Percentiles rank a stretch among this genome's conserved stretches.
Conservation (phyloP, 1,284 basidiomycete genomes). For the Ustilago tritici region DNA sequence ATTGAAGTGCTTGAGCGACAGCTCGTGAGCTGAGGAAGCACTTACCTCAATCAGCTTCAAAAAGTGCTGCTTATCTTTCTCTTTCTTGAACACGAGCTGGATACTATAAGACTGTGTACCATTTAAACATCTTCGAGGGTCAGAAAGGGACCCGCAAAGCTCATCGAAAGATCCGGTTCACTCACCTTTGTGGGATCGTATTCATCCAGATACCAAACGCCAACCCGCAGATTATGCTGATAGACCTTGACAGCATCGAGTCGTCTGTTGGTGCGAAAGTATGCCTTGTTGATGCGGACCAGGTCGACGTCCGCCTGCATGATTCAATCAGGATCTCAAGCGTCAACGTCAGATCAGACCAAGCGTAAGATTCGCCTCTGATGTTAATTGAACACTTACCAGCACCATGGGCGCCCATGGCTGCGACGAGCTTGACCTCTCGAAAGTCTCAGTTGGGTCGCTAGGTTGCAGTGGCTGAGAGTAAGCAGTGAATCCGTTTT, state of each 20-base stretch:
- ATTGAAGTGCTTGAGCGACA: background rate
- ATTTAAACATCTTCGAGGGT: background rate
- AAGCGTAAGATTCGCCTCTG: background rate
- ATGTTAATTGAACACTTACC: constrained; percentile 17
- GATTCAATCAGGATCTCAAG: background rate
- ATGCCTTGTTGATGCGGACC: constrained; percentile 25
- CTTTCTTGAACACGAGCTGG: constrained; percentile 31
- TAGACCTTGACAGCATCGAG: constrained; percentile 20
- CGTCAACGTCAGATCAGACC: background rate
- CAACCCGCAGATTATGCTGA: constrained; percentile 19
- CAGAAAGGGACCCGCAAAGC: background rate
- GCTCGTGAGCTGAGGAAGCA: background rate
- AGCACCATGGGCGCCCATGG: constrained; percentile 13
- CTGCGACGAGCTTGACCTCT: constrained; percentile 6
- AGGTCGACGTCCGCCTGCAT: constrained; percentile 32
- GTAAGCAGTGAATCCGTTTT: background rate
- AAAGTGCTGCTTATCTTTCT: constrained; percentile 28
- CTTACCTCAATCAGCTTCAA: constrained; percentile 35
- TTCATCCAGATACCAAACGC: constrained; percentile 33
- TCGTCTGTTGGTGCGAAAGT: constrained; percentile 21
- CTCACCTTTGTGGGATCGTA: constrained; percentile 17
- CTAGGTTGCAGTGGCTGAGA: background rate
- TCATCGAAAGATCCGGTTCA: background rate
- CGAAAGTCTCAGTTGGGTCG: no score
- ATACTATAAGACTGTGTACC: constrained; percentile 19